These are phyloP conservation scores for Erodium moschatum DNA, from an alignment of 441 rosid species.

Conservation along the genomic window DNA sequence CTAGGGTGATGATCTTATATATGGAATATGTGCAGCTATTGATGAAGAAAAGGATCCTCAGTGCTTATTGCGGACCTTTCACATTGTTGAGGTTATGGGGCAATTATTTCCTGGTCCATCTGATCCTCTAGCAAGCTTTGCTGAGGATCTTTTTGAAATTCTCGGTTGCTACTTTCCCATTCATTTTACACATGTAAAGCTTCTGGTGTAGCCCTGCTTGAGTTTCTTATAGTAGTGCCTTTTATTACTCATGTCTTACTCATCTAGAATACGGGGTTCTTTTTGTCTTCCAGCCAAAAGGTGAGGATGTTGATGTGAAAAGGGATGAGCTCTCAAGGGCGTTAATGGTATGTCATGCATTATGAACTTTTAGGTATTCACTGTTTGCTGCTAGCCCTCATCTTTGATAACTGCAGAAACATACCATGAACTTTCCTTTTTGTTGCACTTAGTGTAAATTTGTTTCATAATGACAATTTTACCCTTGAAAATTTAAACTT, in stretches of 20 bases:
- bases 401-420: no score
- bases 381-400: no score
- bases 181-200: constrained; percentile 71
- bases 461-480: no score
- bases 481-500: no score
- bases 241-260: constrained; percentile 5
- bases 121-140: constrained; percentile 52
- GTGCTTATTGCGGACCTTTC: constrained; percentile 69
- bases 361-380: no score
- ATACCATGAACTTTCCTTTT: no score
- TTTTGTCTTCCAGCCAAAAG: constrained; percentile 42
- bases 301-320: constrained; percentile 41
- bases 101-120: constrained; percentile 54
- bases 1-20: constrained; percentile 56
- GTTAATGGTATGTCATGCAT: constrained; percentile 49
- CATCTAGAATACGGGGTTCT: constrained; percentile 17
- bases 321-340: constrained; percentile 76
- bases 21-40: constrained; percentile 61
- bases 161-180: constrained; percentile 78
- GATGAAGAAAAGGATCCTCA: constrained; percentile 92
- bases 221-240: no score
- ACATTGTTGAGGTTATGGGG: constrained; percentile 57
- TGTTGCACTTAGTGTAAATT: no score
- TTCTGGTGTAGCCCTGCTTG: no score
- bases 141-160: constrained; percentile 49